These are phyloP conservation scores for Silene coronaria DNA, from an alignment of 179 eudicot species.

Conservation along the genomic window DNA sequence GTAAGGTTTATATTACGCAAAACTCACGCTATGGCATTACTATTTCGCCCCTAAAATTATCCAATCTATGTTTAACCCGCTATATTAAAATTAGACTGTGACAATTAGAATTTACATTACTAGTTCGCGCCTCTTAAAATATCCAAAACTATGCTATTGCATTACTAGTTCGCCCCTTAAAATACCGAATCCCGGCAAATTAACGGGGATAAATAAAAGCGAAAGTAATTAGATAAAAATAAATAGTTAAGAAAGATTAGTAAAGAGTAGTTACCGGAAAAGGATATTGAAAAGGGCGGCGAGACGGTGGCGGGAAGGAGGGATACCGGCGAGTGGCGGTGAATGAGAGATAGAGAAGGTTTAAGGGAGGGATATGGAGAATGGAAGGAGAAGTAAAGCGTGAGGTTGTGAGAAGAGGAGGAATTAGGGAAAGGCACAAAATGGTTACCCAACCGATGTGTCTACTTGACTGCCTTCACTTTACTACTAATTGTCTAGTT, in stretches of 20 bases:
- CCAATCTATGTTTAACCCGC: too few relatives aligned
- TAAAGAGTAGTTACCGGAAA: background rate
- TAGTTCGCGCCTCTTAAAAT: too few relatives aligned
- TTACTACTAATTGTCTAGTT: background rate
- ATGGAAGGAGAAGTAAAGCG: constrained; percentile 7
- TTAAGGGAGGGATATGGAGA: background rate
- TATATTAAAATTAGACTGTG: background rate
- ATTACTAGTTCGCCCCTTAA: too few relatives aligned
- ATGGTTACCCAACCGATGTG: too few relatives aligned
- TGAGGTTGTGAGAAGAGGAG: constrained; percentile 20
- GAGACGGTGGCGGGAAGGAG: constrained; percentile 14
- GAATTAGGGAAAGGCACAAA: background rate
- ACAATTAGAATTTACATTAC: background rate
- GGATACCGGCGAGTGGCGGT: constrained; percentile 6
- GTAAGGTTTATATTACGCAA: too few relatives aligned
- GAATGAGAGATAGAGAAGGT: background rate
- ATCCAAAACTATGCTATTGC: too few relatives aligned
- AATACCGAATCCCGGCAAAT: background rate
- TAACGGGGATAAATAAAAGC: background rate
- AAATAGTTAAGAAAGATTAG: background rate
- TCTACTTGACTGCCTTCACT: too few relatives aligned
- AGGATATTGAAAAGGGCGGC: background rate
- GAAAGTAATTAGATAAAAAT: background rate
- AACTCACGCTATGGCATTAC: too few relatives aligned
- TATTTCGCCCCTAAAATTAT: too few relatives aligned